Evolutionary conservation across 305 asterid genomes (phyloP), one percentile per base, ranked within the genome.

Genomic region (Solanum hybrid): DNA sequence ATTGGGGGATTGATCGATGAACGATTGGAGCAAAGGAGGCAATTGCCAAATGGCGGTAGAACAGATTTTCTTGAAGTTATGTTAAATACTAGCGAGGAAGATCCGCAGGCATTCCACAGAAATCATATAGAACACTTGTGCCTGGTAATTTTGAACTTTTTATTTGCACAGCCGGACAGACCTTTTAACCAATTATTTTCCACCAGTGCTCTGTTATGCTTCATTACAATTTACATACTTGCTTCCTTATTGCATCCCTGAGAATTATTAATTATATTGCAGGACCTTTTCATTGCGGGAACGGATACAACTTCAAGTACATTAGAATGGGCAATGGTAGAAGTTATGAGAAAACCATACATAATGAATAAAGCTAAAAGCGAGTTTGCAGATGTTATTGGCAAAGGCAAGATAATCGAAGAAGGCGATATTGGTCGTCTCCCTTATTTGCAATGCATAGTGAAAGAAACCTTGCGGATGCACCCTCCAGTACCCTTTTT

Each of bases 41-140:
- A 10, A 15, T 36, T 2, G 31, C 82, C 81, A 27, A 86, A 27
- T 82, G 35, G 5, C 2, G 86, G 38, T 12, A 71, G 64, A 38
- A 45, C 35, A 12, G 98, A 96, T 88, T 95, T 93, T 0, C 90
- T 93, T 19, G 95, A 93, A 64, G 89, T 85, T 12, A 92, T 94
- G n/a, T 91, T 93, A 42, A 89, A 91, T 72, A 81, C 87, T 71
- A 88, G 88, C 19, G 89, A 87, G 15, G 94, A 94, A 51, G 90
- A 35, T n/a, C 96, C 96, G 0, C 92, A 95, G 0, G 98, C 92
- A 85, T 93, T 96, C 2, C 94, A 95, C n/a, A 90, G 94, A 64
- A 89, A 90, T 88, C 97, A 94, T 88, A 95, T 96, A 64, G 93
- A 94, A 87, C 96, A 93, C 88, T 4, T 95, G 94, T 95, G 96